Evolutionary conservation across 805 yeast species (phyloP).

Genomic region (Sporopachydermia quercuum): DNA sequence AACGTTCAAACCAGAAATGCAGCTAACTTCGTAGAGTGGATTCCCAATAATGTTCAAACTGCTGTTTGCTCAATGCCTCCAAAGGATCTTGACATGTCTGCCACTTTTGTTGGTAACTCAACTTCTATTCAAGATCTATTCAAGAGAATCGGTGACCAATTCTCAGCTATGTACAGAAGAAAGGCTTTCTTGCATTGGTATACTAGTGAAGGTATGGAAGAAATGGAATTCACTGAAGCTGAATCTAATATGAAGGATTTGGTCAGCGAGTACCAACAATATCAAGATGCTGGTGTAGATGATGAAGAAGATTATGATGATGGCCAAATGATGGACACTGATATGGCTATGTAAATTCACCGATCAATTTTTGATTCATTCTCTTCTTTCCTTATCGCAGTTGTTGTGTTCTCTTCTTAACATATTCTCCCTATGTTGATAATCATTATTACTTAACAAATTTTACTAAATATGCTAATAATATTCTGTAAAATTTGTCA

Average conservation of each 20-base stretch:
- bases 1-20: slow-evolving; percentile 75
- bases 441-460: too few species aligned
- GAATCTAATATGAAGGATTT: slow-evolving; percentile 85
- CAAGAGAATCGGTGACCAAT: slow-evolving; percentile 81
- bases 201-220: slow-evolving; percentile 94
- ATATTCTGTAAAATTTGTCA: too few species aligned
- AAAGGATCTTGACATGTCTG: slow-evolving; percentile 71
- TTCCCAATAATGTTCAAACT: slow-evolving; percentile 91
- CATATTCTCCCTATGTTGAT: too few species aligned
- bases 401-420: too few species aligned
- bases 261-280: slow-evolving; percentile 85
- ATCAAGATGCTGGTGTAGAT: slow-evolving; percentile 74
- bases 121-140: slow-evolving; percentile 89
- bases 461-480: too few species aligned
- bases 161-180: slow-evolving; percentile 85
- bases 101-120: slow-evolving; percentile 88
- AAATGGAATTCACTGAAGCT: slow-evolving; percentile 88
- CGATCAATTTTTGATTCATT: too few species aligned
- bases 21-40: slow-evolving; percentile 86
- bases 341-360: neutral
- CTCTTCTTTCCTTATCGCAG: too few species aligned
- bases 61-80: slow-evolving; percentile 92
- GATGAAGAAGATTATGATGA: slow-evolving; percentile 66
- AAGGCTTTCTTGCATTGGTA: slow-evolving; percentile 96
- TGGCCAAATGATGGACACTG: slow-evolving; percentile 14